Evolutionary conservation across 306 rosid genomes (phyloP).

Genomic region (Senna siamea): DNA sequence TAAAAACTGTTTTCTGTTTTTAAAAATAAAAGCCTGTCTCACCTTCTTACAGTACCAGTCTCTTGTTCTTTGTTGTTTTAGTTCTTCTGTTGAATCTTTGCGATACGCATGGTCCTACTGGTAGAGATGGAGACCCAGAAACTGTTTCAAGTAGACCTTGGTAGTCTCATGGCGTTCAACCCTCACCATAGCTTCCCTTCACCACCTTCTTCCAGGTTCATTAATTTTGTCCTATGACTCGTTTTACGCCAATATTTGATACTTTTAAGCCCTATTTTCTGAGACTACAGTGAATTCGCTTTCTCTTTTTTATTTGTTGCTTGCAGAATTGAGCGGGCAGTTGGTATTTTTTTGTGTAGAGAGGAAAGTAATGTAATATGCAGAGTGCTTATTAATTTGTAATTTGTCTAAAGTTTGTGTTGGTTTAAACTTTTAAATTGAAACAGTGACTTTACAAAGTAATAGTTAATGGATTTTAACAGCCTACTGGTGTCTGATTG

Average conservation of each 20-base stretch:
- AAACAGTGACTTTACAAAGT: too few species aligned
- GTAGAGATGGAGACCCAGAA: constrained; percentile 43
- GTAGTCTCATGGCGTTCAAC: constrained; percentile 71
- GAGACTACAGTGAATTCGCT: too few species aligned
- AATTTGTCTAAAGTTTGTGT: background rate
- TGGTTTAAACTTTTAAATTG: too few species aligned
- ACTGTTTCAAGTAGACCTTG: constrained; percentile 64
- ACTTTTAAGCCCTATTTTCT: background rate
- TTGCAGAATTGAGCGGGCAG: background rate
- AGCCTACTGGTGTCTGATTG: background rate
- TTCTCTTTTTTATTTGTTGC: background rate
- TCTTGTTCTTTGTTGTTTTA: background rate
- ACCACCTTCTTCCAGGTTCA: constrained; percentile 51
- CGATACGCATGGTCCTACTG: constrained; percentile 8
- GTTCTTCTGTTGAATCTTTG: background rate
- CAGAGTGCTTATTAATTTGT: background rate
- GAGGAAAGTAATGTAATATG: background rate
- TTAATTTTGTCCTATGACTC: background rate
- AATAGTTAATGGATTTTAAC: background rate
- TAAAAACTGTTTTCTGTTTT: too few species aligned
- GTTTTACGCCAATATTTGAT: background rate
- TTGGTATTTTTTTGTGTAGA: background rate
- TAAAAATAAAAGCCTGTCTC: too few species aligned
- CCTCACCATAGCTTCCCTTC: constrained; percentile 58
- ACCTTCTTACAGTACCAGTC: too few species aligned